These are phyloP conservation scores for Cardamine resedifolia DNA, from an alignment of 345 rosid species.

Conservation along the genomic window DNA sequence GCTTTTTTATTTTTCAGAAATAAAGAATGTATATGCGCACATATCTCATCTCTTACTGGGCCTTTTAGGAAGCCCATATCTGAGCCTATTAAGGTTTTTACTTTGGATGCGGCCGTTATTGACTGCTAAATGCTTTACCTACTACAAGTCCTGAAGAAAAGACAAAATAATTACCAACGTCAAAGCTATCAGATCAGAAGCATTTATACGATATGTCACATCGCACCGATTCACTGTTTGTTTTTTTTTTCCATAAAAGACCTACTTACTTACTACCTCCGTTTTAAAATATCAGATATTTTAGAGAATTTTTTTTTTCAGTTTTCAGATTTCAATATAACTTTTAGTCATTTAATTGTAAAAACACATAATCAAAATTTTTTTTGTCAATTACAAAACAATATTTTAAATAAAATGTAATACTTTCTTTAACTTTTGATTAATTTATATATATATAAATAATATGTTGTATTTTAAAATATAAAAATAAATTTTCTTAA, in stretches of 20 bases:
- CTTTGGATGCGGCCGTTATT: background rate
- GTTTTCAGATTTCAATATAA: too few relatives aligned
- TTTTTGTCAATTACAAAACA: too few relatives aligned
- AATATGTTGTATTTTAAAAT: too few relatives aligned
- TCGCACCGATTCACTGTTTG: constrained; percentile 5
- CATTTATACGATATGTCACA: constrained; percentile 29
- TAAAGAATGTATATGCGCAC: background rate
- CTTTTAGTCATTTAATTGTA: too few relatives aligned
- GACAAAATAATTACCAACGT: constrained; percentile 11
- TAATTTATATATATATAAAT: too few relatives aligned
- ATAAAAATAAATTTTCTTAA: too few relatives aligned
- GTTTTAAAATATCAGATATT: too few relatives aligned
- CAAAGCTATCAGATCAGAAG: constrained; percentile 27
- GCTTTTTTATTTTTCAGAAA: background rate
- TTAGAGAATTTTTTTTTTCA: too few relatives aligned
- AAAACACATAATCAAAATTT: too few relatives aligned
- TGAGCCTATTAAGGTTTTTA: constrained; percentile 4
- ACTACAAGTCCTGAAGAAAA: constrained; percentile 10
- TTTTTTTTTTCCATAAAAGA: background rate
- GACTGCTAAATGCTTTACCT: constrained; percentile 17
- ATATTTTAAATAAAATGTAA: too few relatives aligned
- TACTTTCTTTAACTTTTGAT: too few relatives aligned
- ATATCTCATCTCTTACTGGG: background rate
- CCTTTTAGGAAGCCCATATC: background rate
- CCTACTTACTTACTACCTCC: too few relatives aligned